Conservation (phyloP, 345 rosid species). For the Citrus australasica region DNA sequence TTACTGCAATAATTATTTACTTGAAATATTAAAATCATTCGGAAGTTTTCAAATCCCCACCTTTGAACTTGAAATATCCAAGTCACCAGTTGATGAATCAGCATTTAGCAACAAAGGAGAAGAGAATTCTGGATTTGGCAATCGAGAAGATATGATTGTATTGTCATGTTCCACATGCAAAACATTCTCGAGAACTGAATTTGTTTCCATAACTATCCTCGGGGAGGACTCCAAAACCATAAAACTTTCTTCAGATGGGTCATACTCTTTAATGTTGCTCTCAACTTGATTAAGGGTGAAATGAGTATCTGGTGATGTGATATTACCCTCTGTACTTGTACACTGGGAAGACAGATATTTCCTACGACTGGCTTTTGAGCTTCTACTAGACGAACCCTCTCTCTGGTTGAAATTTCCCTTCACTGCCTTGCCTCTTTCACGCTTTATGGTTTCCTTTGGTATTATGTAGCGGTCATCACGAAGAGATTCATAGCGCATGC, state of each 20-base stretch:
- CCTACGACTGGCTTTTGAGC: constrained; percentile 32
- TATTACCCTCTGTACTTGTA: constrained; percentile 23
- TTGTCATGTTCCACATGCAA: constrained; percentile 34
- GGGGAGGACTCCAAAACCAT: constrained; percentile 36
- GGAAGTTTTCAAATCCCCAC: constrained; percentile 19
- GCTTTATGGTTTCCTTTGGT: constrained; percentile 39
- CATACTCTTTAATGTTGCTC: constrained; percentile 24
- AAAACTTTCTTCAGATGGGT: constrained; percentile 27
- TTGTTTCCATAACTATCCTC: constrained; percentile 23
- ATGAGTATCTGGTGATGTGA: constrained; percentile 42
- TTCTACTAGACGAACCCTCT: constrained; percentile 41
- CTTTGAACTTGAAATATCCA: constrained; percentile 29
- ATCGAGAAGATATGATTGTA: constrained; percentile 28
- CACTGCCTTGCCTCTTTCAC: constrained; percentile 44
- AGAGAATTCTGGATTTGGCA: constrained; percentile 31
- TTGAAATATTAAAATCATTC: neutral
- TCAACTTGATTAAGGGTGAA: constrained; percentile 27
- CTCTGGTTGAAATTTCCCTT: constrained; percentile 36
- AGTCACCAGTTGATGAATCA: constrained; percentile 30
- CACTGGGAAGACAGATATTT: constrained; percentile 33
- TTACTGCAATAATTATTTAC: neutral
- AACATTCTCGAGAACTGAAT: constrained; percentile 37
- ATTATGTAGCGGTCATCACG: constrained; percentile 39
- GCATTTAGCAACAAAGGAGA: constrained; percentile 27
- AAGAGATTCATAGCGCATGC: constrained; percentile 34